phyloP scores from a whole-genome alignment of 768 basidiomycete species.

The Melanogaster broomeanus region DNA sequence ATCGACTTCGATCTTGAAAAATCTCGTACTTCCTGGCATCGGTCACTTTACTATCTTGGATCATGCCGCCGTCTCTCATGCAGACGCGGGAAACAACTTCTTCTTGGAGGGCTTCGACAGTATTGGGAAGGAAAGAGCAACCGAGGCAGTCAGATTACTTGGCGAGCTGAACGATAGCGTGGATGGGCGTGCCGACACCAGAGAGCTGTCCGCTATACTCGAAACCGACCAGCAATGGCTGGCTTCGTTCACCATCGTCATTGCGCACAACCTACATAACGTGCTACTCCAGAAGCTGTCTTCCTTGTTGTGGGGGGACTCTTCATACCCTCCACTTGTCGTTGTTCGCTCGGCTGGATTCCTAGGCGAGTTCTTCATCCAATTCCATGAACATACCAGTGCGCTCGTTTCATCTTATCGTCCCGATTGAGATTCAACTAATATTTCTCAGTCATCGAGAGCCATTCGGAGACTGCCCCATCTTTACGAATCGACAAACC shows the following conservation, averaged over 20 bases:
- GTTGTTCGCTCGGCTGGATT: conserved; percentile 87
- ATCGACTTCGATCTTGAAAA: conserved; percentile 89
- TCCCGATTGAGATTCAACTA: neutral
- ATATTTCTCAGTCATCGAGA: conserved; percentile 71
- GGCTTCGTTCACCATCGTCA: conserved; percentile 71
- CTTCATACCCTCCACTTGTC: conserved; percentile 66
- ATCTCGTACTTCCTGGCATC: conserved; percentile 93
- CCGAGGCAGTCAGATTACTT: conserved; percentile 76
- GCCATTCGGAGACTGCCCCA: conserved; percentile 73
- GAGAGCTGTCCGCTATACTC: conserved; percentile 59
- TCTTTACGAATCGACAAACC: conserved; percentile 87
- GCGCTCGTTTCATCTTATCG: conserved; percentile 27
- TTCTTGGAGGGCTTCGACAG: conserved; percentile 80
- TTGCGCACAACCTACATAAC: conserved; percentile 78
- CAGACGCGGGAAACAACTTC: conserved; percentile 95
- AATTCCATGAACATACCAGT: conserved; percentile 89
- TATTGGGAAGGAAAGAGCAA: conserved; percentile 77
- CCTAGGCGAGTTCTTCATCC: conserved; percentile 84
- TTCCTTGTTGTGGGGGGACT: conserved; percentile 64
- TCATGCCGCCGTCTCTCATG: conserved; percentile 52
- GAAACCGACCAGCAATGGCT: conserved; percentile 54
- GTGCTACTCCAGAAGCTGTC: conserved; percentile 59
- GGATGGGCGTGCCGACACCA: conserved; percentile 61
- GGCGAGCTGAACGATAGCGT: conserved; percentile 89
- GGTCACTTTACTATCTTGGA: conserved; percentile 96